A percentile compares a stretch with the other conserved stretches of the same genome.
Conservation (phyloP, 805 yeast genomes). For the Ogataea parapolymorpha region DNA sequence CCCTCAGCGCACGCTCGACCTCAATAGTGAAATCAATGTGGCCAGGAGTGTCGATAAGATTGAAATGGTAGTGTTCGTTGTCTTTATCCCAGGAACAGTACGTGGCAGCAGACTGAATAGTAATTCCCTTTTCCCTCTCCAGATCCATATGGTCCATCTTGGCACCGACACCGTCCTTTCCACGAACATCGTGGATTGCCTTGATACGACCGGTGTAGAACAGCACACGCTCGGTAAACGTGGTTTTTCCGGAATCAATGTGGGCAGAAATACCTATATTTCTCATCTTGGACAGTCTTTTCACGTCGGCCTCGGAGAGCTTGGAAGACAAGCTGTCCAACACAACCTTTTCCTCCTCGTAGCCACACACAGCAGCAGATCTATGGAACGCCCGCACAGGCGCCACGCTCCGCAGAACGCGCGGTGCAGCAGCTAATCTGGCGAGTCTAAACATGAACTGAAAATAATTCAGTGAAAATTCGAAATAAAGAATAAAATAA, state of each 20-base stretch:
- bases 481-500: background rate
- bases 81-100: conserved; percentile 94
- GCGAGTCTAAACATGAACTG: conserved; percentile 5
- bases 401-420: conserved; percentile 1
- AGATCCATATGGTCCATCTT: conserved; percentile 99
- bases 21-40: conserved; percentile 98
- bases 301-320: conserved; percentile 50
- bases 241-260: conserved; percentile 96
- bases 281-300: conserved; percentile 60
- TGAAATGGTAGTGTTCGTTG: conserved; percentile 70
- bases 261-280: conserved; percentile 98
- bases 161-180: conserved; percentile 97
- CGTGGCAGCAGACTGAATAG: conserved; percentile 98
- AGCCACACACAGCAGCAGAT: conserved; percentile 36
- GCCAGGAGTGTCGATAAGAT: conserved; percentile 97
- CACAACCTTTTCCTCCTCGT: conserved; percentile 71
- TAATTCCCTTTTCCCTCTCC: conserved; percentile 97
- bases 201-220: conserved; percentile 96
- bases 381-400: conserved; percentile 32
- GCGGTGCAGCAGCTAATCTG: conserved; percentile 6
- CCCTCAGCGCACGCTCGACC: conserved; percentile 98
- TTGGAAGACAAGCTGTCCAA: conserved; percentile 54
- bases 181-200: conserved; percentile 95
- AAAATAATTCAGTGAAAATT: background rate
- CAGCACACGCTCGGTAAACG: conserved; percentile 95